These are phyloP conservation scores for Alternaria hordeiaustralica DNA, from an alignment of 2,329 filamentous ascomycete species.

Conservation along the genomic window DNA sequence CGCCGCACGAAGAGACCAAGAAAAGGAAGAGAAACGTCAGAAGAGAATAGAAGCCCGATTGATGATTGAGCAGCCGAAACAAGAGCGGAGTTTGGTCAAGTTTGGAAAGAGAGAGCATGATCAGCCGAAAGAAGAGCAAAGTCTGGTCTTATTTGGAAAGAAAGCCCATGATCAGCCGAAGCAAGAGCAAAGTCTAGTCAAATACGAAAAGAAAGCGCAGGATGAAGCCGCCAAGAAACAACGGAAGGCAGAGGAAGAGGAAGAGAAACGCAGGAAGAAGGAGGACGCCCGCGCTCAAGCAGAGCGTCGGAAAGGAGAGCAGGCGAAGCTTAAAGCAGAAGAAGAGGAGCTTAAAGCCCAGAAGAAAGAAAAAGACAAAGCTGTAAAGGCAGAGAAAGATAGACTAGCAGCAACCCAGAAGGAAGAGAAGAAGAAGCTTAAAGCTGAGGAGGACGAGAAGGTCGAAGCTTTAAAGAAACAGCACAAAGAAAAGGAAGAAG, in stretches of 20 bases:
- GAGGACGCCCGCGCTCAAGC: neutral
- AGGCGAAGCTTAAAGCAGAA: neutral
- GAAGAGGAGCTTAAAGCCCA: neutral
- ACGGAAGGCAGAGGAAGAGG: neutral
- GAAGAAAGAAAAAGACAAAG: neutral
- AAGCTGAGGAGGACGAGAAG: neutral
- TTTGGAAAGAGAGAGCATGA: neutral
- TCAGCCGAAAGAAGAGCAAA: neutral
- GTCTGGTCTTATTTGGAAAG: neutral
- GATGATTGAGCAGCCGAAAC: neutral
- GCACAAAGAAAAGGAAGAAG: neutral
- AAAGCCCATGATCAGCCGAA: neutral
- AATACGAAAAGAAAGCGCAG: neutral
- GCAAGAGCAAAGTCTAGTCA: neutral
- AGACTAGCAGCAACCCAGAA: neutral
- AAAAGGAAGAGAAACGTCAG: neutral
- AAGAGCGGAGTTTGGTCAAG: neutral
- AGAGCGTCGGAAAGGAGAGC: neutral
- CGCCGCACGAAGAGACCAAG: neutral
- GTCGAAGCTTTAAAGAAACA: neutral
- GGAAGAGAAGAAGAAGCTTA: neutral
- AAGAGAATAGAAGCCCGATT: neutral
- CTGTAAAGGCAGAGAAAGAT: neutral
- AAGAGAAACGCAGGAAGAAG: neutral
- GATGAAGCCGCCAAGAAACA: neutral